Evolutionary conservation across 345 rosid species (phyloP).

Genomic region (Gossypium bickii): DNA sequence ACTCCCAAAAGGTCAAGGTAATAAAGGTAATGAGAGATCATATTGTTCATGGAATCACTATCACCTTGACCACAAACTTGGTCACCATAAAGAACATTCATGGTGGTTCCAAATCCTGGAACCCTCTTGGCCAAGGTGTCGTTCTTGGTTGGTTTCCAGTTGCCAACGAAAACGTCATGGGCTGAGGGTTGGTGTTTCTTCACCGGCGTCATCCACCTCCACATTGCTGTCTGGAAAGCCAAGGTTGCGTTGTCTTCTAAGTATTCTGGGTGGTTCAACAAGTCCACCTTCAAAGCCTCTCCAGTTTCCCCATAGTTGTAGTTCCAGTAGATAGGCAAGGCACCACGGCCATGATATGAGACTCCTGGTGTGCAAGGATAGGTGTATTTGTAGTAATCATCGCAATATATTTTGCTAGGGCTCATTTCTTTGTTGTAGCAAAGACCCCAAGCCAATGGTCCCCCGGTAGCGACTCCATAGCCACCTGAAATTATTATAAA

Average conservation of each 20-base stretch:
- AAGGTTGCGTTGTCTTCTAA: constrained; percentile 71
- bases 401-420: constrained; percentile 63
- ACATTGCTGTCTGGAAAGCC: constrained; percentile 73
- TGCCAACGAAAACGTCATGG: constrained; percentile 68
- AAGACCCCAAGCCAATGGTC: constrained; percentile 87
- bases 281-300: constrained; percentile 61
- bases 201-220: constrained; percentile 88
- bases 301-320: constrained; percentile 81
- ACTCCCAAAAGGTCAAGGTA: constrained; percentile 84
- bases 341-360: constrained; percentile 86
- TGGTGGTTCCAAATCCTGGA: constrained; percentile 78
- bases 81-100: constrained; percentile 73
- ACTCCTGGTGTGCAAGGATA: constrained; percentile 80
- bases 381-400: constrained; percentile 58
- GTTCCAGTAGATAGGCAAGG: constrained; percentile 83
- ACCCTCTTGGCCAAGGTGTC: constrained; percentile 65
- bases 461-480: constrained; percentile 89
- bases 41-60: constrained; percentile 67
- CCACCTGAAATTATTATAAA: constrained; percentile 49
- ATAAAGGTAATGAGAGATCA: constrained; percentile 61
- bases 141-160: constrained; percentile 81
- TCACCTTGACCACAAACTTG: constrained; percentile 63
- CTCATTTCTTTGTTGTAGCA: constrained; percentile 93
- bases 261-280: constrained; percentile 66
- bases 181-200: constrained; percentile 77